Evolutionary conservation across 441 rosid genomes (phyloP), one percentile per base, ranked within the genome.

Genomic region (Aleurites moluccanus): DNA sequence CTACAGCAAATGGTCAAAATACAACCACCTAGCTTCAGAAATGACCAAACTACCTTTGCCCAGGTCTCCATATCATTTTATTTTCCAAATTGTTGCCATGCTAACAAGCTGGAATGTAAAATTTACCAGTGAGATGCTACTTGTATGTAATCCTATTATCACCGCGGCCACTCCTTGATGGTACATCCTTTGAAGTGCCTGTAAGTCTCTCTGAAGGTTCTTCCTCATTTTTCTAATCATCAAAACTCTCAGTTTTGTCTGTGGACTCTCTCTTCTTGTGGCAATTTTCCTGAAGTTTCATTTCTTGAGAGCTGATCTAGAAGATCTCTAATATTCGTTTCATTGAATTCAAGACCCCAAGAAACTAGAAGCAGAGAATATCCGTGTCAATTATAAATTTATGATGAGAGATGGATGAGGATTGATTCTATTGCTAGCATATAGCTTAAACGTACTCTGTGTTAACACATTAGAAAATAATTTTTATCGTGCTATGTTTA

Each of bases 241-340:
- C 87, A 28, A 83, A 88, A 80, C 87, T 87, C 78, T 89, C 90
- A 11, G 89, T 83, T 89, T 87, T 82, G 50, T 86, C 97, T 10
- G 87, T 79, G 2, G 87, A 83, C n/a, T 85, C 94, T 42, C 77
- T 84, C 92, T 75, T 84, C 88, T 25, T 71, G 75, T 21, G 79
- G 82, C 65, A 56, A 74, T 83, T 82, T 85, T 76, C 82, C 88
- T 35, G 83, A 71, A 49, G 73, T 62, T 72, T 80, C 83, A 76
- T 77, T 81, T 70, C 85, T 84, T 23, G 78, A 74, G 20, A 87
- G 85, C 81, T 86, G 85, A 69, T 90, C 93, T 62, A 90, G 90
- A 74, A 90, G 89, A 72, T 86, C 94, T 78, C 98, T 86, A 50
- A 94, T 80, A 92, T 94, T 72, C 80, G 82, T 80, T 94, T 94